phyloP scores from a whole-genome alignment of 2,329 filamentous ascomycete species.

The Xylaria sp. region DNA sequence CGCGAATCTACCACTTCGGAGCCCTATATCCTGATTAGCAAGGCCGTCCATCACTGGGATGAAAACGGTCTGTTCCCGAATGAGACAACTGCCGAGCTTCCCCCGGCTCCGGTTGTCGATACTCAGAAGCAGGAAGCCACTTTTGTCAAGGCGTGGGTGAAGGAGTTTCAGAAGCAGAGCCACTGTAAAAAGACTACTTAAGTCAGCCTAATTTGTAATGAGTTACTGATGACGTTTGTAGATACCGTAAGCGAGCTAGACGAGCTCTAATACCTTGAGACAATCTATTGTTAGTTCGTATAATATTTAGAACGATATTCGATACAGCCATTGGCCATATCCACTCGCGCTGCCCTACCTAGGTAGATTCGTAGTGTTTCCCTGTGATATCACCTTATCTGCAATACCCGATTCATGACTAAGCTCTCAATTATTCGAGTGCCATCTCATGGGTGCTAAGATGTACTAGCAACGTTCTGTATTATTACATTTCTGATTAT shows the following conservation, averaged over 20 bases:
- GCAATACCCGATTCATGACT: too few species aligned
- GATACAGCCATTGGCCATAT: not conserved
- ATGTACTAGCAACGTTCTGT: not conserved
- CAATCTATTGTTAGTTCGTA: conserved; percentile 9
- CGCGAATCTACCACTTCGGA: conserved; percentile 70
- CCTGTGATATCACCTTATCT: not conserved
- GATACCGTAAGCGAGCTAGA: conserved; percentile 31
- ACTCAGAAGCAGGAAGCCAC: conserved; percentile 67
- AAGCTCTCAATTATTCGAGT: not conserved
- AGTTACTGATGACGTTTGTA: conserved; percentile 37
- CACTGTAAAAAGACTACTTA: conserved; percentile 27
- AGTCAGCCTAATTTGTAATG: conserved; percentile 23
- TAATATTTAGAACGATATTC: conserved; percentile 11
- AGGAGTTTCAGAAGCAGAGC: conserved; percentile 61
- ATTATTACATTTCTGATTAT: not conserved
- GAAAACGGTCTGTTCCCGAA: conserved; percentile 75
- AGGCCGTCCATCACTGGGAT: conserved; percentile 84
- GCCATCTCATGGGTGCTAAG: not conserved
- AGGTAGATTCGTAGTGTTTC: not conserved
- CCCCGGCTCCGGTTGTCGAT: conserved; percentile 67
- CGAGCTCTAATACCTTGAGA: conserved; percentile 28
- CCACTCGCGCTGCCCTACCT: not conserved
- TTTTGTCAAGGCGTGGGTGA: conserved; percentile 75
- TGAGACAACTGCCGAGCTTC: conserved; percentile 67
- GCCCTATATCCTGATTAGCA: conserved; percentile 76